A percentile compares a stretch with the other conserved stretches of the same genome.
Evolutionary conservation across 805 yeast species (phyloP).

Genomic region (Myxozyma udenii): DNA sequence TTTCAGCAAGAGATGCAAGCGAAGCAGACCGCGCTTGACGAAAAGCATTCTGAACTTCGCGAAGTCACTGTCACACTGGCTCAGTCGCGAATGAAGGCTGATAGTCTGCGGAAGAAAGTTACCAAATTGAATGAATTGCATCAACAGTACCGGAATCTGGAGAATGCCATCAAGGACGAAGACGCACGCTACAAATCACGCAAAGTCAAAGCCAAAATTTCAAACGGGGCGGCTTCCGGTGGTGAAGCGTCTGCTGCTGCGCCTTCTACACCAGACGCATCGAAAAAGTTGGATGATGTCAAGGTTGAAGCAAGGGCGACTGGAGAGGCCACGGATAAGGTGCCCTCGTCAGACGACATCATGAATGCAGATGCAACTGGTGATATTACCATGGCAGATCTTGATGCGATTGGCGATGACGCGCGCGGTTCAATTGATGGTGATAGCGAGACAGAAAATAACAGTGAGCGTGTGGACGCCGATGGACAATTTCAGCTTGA

Average conservation of each 20-base stretch:
- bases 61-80: constrained; percentile 55
- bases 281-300: background rate
- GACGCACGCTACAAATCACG: constrained; percentile 49
- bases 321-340: background rate
- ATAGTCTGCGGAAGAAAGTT: constrained; percentile 50
- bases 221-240: background rate
- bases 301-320: background rate
- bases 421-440: too few species aligned
- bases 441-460: constrained; percentile 18
- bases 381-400: constrained; percentile 25
- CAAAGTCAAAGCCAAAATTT: background rate
- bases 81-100: constrained; percentile 49
- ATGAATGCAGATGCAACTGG: constrained; percentile 13
- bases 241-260: background rate
- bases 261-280: background rate
- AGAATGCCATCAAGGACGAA: constrained; percentile 63
- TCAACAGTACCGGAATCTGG: constrained; percentile 56
- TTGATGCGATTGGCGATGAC: constrained; percentile 26
- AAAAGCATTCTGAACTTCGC: constrained; percentile 54
- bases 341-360: constrained; percentile 14
- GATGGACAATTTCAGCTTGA: constrained; percentile 85
- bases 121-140: constrained; percentile 48
- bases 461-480: constrained; percentile 68
- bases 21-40: constrained; percentile 53
- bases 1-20: constrained; percentile 56